phyloP scores from a whole-genome alignment of 75 land plant species.

The Larix kaempferi region DNA sequence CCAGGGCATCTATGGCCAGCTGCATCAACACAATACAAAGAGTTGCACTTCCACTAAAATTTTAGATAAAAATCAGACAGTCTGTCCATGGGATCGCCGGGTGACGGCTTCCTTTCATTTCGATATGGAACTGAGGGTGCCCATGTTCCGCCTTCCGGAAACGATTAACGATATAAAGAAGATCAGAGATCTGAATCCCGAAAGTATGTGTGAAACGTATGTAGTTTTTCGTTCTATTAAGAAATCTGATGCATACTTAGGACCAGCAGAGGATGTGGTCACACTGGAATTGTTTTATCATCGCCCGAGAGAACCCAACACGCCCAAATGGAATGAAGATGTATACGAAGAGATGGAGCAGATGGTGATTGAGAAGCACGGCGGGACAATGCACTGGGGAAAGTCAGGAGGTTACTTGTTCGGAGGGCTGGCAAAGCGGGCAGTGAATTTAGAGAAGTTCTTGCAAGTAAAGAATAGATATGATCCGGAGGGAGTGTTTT shows the following conservation, averaged over 20 bases:
- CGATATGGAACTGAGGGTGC: background rate
- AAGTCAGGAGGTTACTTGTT: conserved; percentile 27
- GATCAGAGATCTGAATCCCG: conserved; percentile 12
- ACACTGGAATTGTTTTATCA: conserved; percentile 15
- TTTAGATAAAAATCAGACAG: too few relatives aligned
- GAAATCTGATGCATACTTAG: conserved; percentile 16
- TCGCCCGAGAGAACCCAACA: background rate
- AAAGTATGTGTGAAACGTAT: too few relatives aligned
- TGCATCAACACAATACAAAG: background rate
- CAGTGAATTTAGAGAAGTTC: conserved; percentile 5
- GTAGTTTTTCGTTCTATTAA: conserved; percentile 1
- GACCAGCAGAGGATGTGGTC: conserved; percentile 13
- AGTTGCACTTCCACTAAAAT: too few relatives aligned
- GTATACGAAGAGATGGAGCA: conserved; percentile 39
- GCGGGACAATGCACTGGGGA: conserved; percentile 36
- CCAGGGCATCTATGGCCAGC: background rate
- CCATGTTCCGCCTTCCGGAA: background rate
- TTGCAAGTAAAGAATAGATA: conserved; percentile 14
- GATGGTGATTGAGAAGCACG: conserved; percentile 26
- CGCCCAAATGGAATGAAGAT: conserved; percentile 16
- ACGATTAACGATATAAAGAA: conserved; percentile 13
- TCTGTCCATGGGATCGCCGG: too few relatives aligned
- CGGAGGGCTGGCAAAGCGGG: conserved; percentile 2
- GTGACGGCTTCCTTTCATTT: too few relatives aligned
- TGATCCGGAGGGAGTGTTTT: conserved; percentile 10